phyloP scores from a whole-genome alignment of 257 asterid species.

The Nicotiana sylvestris region DNA sequence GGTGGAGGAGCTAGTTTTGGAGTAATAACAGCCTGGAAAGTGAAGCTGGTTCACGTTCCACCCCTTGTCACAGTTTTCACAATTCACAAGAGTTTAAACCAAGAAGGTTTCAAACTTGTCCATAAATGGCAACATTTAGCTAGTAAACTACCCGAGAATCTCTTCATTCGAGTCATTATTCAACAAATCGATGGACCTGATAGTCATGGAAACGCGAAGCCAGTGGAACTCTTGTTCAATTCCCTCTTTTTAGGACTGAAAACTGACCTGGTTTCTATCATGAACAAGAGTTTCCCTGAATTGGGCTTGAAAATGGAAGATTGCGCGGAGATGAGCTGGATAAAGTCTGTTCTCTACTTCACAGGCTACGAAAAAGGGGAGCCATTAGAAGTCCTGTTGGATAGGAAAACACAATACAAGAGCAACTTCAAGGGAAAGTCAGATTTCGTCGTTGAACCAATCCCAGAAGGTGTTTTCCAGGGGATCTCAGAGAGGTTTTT shows the following conservation, averaged over 20 bases:
- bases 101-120: slow-evolving; percentile 10
- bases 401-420: slow-evolving; percentile 20
- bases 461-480: slow-evolving; percentile 13
- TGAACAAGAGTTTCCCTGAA: slow-evolving; percentile 19
- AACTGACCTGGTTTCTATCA: not conserved
- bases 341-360: slow-evolving; percentile 22
- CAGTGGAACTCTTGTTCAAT: slow-evolving; percentile 9
- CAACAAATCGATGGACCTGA: slow-evolving; percentile 4
- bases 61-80: slow-evolving; percentile 17
- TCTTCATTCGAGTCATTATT: slow-evolving; percentile 19
- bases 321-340: slow-evolving; percentile 23
- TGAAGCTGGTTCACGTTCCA: slow-evolving; percentile 20
- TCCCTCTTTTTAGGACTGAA: slow-evolving; percentile 23
- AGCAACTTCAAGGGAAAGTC: slow-evolving; percentile 23
- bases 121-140: slow-evolving; percentile 22
- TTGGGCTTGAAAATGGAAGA: slow-evolving; percentile 11
- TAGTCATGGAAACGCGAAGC: not conserved
- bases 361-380: slow-evolving; percentile 8
- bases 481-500: slow-evolving; percentile 18
- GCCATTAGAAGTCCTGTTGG: slow-evolving; percentile 14
- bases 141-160: slow-evolving; percentile 9
- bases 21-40: slow-evolving; percentile 21
- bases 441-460: slow-evolving; percentile 21
- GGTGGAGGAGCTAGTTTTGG: slow-evolving; percentile 35
- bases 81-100: slow-evolving; percentile 13